Conservation (phyloP, 192 early-diverging fungal genomes). For the Podila verticillata region DNA sequence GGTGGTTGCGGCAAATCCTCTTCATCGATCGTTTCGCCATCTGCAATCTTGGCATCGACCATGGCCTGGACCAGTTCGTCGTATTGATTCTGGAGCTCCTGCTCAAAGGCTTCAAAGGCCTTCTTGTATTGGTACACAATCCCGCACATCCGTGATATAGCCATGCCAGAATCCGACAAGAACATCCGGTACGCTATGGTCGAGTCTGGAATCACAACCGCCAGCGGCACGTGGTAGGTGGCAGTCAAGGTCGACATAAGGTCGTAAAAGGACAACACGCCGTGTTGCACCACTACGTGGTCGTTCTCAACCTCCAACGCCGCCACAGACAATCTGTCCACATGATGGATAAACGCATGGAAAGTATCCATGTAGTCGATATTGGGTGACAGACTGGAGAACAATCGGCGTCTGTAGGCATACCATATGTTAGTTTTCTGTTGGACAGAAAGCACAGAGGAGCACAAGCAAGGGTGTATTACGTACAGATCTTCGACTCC, state of each 20-base stretch:
- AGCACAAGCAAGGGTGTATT: not conserved
- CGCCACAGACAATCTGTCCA: constrained; percentile 45
- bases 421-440: not conserved
- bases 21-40: not conserved
- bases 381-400: constrained; percentile 50
- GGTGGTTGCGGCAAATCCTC: not conserved
- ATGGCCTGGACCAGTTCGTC: constrained; percentile 29
- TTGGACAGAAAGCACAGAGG: not conserved
- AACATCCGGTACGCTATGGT: constrained; percentile 55
- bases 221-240: constrained; percentile 26
- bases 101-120: constrained; percentile 54
- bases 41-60: constrained; percentile 1
- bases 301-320: constrained; percentile 55
- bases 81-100: constrained; percentile 32
- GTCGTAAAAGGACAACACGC: constrained; percentile 60
- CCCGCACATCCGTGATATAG: constrained; percentile 59
- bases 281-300: constrained; percentile 56
- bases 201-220: constrained; percentile 58
- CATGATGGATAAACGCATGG: constrained; percentile 54
- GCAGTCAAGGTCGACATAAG: constrained; percentile 28
- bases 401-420: constrained; percentile 26
- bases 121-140: constrained; percentile 54
- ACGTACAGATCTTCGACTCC: constrained; percentile 36
- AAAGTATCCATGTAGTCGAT: constrained; percentile 56
- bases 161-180: constrained; percentile 56